phyloP scores from a whole-genome alignment of 345 rosid species.

The Salix udensis region DNA sequence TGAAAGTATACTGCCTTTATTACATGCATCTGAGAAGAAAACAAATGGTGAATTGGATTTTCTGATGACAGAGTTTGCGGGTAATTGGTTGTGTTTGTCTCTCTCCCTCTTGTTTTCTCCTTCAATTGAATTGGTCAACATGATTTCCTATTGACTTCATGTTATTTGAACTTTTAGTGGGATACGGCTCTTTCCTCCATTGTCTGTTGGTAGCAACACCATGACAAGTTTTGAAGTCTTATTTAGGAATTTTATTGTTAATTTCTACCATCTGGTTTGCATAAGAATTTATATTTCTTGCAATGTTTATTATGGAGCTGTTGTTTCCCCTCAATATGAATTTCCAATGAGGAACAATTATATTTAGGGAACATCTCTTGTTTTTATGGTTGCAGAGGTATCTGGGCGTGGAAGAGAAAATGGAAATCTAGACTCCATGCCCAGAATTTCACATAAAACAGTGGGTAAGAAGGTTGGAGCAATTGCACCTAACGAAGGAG shows the following conservation, averaged over 20 bases:
- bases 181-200: background rate
- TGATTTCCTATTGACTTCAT: background rate
- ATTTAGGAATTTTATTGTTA: background rate
- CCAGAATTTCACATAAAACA: constrained; percentile 59
- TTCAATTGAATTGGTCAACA: background rate
- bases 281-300: background rate
- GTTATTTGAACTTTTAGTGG: background rate
- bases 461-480: constrained; percentile 56
- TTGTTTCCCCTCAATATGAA: background rate
- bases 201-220: background rate
- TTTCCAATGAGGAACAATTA: background rate
- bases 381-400: constrained; percentile 56
- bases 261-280: background rate
- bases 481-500: constrained; percentile 50
- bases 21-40: constrained; percentile 90
- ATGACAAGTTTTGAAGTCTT: background rate
- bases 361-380: background rate
- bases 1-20: constrained; percentile 79
- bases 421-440: constrained; percentile 57
- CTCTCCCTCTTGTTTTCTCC: background rate
- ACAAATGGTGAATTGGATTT: constrained; percentile 85
- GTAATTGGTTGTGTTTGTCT: constrained; percentile 29
- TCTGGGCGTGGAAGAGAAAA: constrained; percentile 80
- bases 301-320: background rate
- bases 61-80: constrained; percentile 96